Conservation (phyloP, 441 rosid species). For the Pelargonium cotyledonis region DNA sequence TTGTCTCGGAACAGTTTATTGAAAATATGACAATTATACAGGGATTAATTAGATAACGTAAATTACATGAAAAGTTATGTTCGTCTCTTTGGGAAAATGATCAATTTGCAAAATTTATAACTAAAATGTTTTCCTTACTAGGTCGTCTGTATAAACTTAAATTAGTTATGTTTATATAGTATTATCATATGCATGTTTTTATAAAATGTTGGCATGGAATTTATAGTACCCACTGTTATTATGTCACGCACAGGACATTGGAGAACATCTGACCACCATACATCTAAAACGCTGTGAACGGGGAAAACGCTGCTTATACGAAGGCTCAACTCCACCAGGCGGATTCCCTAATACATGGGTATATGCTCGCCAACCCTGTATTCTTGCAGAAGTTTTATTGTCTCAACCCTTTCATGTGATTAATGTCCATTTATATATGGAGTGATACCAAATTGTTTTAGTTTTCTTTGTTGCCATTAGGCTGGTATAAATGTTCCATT, state of each 20-base stretch:
- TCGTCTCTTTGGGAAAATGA: neutral
- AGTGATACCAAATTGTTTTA: neutral
- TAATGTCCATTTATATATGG: neutral
- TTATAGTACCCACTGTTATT: neutral
- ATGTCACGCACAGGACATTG: slow-evolving; percentile 53
- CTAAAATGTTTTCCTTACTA: neutral
- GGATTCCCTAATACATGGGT: slow-evolving; percentile 96
- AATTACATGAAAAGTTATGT: neutral
- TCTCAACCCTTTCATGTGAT: neutral
- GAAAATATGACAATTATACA: neutral
- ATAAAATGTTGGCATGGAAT: neutral
- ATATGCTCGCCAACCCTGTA: slow-evolving; percentile 13
- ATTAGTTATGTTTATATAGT: neutral
- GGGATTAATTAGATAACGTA: neutral
- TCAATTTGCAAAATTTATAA: neutral
- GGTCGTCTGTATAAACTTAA: neutral
- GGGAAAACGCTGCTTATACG: slow-evolving; percentile 79
- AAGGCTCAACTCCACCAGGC: slow-evolving; percentile 78
- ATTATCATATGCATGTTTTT: neutral
- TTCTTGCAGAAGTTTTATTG: neutral
- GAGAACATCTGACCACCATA: slow-evolving; percentile 79
- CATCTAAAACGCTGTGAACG: slow-evolving; percentile 76
- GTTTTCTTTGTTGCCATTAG: neutral
- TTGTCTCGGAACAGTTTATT: neutral
- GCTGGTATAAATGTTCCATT: too few species aligned